Percentiles rank a stretch among this genome's conserved stretches.
These are phyloP conservation scores for Hippophae gyantsensis DNA, from an alignment of 306 rosid genomes.

Conservation along the genomic window DNA sequence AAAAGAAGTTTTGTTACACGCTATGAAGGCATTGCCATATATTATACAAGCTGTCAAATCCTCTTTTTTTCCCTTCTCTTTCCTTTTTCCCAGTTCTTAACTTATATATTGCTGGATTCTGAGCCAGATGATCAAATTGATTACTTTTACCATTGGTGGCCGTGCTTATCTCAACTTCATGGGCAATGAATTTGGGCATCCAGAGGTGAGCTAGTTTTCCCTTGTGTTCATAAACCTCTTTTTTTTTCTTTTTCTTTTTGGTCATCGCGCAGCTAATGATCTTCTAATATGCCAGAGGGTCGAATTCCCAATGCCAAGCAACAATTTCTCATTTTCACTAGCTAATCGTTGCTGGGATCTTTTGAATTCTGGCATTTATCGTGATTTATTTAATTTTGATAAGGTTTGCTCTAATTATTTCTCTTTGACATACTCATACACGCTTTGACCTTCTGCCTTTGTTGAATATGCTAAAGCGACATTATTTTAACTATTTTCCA, in stretches of 20 bases:
- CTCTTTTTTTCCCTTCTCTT: not conserved
- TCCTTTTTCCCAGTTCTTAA: not conserved
- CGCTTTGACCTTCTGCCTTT: too few species aligned
- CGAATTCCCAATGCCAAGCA: conserved; percentile 79
- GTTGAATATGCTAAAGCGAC: too few species aligned
- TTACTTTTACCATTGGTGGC: conserved; percentile 68
- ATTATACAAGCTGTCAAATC: too few species aligned
- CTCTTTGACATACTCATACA: conserved; percentile 8
- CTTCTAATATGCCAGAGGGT: conserved; percentile 50
- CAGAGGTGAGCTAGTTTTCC: conserved; percentile 47
- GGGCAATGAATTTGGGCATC: conserved; percentile 99
- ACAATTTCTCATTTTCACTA: conserved; percentile 65
- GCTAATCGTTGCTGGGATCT: conserved; percentile 90
- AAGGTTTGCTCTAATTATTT: conserved; percentile 37
- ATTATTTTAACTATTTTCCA: too few species aligned
- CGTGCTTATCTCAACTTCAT: conserved; percentile 87
- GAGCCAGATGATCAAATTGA: conserved; percentile 74
- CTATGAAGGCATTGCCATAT: too few species aligned
- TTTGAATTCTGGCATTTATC: conserved; percentile 41
- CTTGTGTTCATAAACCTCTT: conserved; percentile 4
- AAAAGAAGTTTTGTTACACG: too few species aligned
- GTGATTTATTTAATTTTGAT: conserved; percentile 55
- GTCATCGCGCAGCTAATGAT: conserved; percentile 15
- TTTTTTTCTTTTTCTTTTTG: not conserved
- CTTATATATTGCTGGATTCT: conserved; percentile 14